Evolutionary conservation across 371 early-diverging fungal species (phyloP), one percentile per base, ranked within the genome.

Genomic region (Mucor plumbeus): DNA sequence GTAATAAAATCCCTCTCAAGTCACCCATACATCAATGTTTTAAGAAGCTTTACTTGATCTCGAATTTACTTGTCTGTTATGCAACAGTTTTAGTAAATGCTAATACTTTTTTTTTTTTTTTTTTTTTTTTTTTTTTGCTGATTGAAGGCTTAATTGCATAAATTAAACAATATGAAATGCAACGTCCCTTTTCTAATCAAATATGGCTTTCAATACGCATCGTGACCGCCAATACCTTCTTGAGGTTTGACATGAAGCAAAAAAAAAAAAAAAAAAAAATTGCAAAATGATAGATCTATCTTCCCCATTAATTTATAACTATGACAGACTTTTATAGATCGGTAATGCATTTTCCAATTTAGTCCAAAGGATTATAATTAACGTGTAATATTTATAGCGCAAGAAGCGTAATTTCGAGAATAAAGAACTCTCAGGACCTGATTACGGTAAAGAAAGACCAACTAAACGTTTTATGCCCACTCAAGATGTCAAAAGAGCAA

Each of bases 351-450:
- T 0, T 41, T n/a, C 8, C 17, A 26, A 43, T 13, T 3, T 21
- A 26, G 4, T 13, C 7, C 19, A 17, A 11, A 7, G 9, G 15
- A 11, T 7, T 13, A n/a, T 35, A n/a, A 7, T 8, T 54, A 62
- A 47, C 33, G n/a, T 17, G 3, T 19, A 9, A 4, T 7, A 26
- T 40, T 4, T n/a, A 21, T 57, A 74, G 72, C 62, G 68, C 33
- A 65, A 68, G 38, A 68, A 77, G 74, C 79, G 72, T 72, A 64
- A 71, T 14, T 84, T 72, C 44, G 84, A 83, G 48, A 84, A 83
- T 65, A 80, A 86, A 59, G 65, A 76, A 17, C 71, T 80, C 10
- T 83, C 86, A 40, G 86, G 85, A 33, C 85, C 86, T 36, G 82
- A 80, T 31, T 84, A 73, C 48, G 81, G 83, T 34, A 71, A 73